phyloP scores from a whole-genome alignment of 139 green algal species.

The Tetraselmis chui region DNA sequence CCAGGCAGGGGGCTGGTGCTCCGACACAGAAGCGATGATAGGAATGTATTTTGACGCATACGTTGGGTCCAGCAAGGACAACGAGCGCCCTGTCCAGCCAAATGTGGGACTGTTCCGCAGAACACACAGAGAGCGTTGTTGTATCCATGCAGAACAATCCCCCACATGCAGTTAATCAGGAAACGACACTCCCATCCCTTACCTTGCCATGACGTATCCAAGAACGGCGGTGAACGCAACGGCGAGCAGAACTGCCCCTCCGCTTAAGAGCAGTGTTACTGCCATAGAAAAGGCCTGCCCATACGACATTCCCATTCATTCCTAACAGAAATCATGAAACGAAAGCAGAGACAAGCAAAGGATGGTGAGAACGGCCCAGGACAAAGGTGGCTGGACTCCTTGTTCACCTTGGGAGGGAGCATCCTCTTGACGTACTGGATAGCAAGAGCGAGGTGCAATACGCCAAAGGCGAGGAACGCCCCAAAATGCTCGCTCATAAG shows the following conservation, averaged over 20 bases:
- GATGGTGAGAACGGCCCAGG: too few species aligned
- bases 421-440: conserved; percentile 51
- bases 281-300: neutral
- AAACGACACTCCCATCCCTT: too few species aligned
- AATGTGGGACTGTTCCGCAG: conserved; percentile 89
- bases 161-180: too few species aligned
- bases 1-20: conserved; percentile 89
- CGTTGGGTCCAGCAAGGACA: conserved; percentile 91
- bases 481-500: conserved; percentile 93
- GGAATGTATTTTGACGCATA: conserved; percentile 95
- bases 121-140: too few species aligned
- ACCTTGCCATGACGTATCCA: conserved; percentile 56
- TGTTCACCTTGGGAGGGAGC: conserved; percentile 20
- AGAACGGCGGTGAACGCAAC: conserved; percentile 49
- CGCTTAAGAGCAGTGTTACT: conserved; percentile 39
- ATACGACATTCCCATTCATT: too few species aligned
- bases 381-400: too few species aligned
- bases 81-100: conserved; percentile 81
- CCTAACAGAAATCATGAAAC: too few species aligned
- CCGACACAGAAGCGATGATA: conserved; percentile 91
- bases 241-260: conserved; percentile 22
- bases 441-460: conserved; percentile 69
- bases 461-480: conserved; percentile 76
- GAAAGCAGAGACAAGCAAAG: too few species aligned
- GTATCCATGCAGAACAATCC: too few species aligned